Evolutionary conservation across 306 rosid genomes (phyloP), one percentile per base, ranked within the genome.

Genomic region (Vigna mungo): DNA sequence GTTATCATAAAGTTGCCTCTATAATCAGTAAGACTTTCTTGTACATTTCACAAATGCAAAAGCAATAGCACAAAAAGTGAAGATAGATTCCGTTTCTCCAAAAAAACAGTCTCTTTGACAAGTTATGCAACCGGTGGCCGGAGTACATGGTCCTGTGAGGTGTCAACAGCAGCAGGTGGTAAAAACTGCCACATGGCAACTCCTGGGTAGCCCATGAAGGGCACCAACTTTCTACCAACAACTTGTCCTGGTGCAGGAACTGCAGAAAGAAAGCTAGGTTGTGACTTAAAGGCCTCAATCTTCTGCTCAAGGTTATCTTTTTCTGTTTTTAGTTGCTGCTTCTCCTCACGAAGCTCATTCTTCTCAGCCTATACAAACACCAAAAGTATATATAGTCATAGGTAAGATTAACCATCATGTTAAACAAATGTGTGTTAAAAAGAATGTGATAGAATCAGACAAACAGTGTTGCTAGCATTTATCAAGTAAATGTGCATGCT

Each of bases 181-280:
- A 90, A 88, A 77, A 90, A 89, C 82, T 90, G 94, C 98, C 98
- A 93, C 98, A 88, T 93, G 20, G 94, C 88, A 74, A 88, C 83
- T 68, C 97, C 89, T 7, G 94, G 93, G 72, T 89, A 93, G 23
- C 94, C 91, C 5, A 88, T 79, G 46, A 92, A 84, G 6, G 96
- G 96, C 78, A 90, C 83, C 61, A 89, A 9, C 79, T 93, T 93
- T 67, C 85, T 74, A 2, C 93, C 90, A 74, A 86, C 56, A 63
- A 86, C 87, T 70, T 90, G 96, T 60, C 92, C 88, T 1, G 88
- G 79, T 48, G 83, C 82, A 46, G 94, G 55, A 76, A 84, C 83
- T 5, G 87, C 74, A 62, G 87, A 89, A 47, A 87, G 13, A 78
- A 81, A 89, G 71, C 89, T 30, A 59, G 89, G 89, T 66, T 89